A percentile compares a stretch with the other conserved stretches of the same genome.
These are phyloP conservation scores for Ophiobolus disseminans DNA, from an alignment of 2,329 filamentous ascomycete genomes.

Conservation along the genomic window DNA sequence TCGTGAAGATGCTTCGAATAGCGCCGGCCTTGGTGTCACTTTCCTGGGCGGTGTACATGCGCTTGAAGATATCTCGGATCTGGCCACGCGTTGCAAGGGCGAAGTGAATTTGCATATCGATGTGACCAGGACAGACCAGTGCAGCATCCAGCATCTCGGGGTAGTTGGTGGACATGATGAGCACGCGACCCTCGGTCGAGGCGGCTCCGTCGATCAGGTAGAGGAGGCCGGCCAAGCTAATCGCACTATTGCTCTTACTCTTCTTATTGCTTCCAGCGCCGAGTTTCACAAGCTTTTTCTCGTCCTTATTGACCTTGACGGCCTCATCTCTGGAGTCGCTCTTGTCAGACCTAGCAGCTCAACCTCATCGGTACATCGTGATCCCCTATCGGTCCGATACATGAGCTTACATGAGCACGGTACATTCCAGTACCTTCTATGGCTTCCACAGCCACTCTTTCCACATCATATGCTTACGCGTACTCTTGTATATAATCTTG, in stretches of 20 bases:
- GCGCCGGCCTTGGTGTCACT: too few relatives aligned
- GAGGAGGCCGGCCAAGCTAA: conserved; percentile 78
- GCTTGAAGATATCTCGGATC: conserved; percentile 52
- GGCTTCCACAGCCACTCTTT: too few relatives aligned
- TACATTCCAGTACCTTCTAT: too few relatives aligned
- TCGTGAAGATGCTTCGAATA: too few relatives aligned
- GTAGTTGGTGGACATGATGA: conserved; percentile 84
- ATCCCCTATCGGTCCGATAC: too few relatives aligned
- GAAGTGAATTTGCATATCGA: conserved; percentile 72
- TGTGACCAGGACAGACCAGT: conserved; percentile 74
- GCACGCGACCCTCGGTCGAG: conserved; percentile 77
- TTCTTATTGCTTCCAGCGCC: conserved; percentile 18
- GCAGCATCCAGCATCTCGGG: conserved; percentile 76
- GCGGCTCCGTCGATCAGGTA: conserved; percentile 86
- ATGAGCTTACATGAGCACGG: too few relatives aligned
- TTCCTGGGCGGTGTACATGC: conserved; percentile 53
- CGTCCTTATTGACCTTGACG: conserved; percentile 21
- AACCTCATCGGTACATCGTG: too few relatives aligned
- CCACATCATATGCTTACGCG: too few relatives aligned
- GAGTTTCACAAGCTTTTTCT: conserved; percentile 12
- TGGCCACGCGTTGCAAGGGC: conserved; percentile 52
- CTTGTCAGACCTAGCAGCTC: too few relatives aligned
- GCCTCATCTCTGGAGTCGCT: conserved; percentile 17
- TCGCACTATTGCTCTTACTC: conserved; percentile 51
- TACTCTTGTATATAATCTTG: too few relatives aligned